phyloP scores from a whole-genome alignment of 192 early-diverging fungal genomes.

The Coemansia sp. region DNA sequence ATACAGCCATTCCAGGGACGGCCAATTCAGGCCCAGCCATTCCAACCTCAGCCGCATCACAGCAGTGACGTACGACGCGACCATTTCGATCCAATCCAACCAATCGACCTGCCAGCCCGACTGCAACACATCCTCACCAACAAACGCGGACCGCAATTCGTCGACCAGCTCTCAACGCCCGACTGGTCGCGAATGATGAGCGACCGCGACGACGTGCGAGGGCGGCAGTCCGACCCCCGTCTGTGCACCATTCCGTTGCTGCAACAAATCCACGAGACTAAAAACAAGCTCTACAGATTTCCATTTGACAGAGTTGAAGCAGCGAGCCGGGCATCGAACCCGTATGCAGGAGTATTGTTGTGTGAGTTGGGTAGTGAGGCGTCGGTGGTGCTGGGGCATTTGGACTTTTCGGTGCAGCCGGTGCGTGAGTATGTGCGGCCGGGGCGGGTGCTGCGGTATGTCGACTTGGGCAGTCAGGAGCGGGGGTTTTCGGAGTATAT shows the following conservation, averaged over 20 bases:
- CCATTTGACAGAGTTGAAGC: not conserved
- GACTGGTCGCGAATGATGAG: slow-evolving; percentile 49
- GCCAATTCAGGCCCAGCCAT: not conserved
- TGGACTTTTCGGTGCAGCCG: slow-evolving; percentile 22
- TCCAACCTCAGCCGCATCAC: not conserved
- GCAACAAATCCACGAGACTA: slow-evolving; percentile 8
- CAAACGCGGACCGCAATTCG: slow-evolving; percentile 10
- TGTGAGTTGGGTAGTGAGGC: slow-evolving; percentile 8
- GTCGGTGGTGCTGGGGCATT: slow-evolving; percentile 24
- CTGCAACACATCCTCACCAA: slow-evolving; percentile 6
- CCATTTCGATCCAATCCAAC: not conserved
- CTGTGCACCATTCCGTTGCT: slow-evolving; percentile 20
- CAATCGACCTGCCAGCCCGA: not conserved
- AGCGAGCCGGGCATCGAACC: not conserved
- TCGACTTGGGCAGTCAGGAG: slow-evolving; percentile 23
- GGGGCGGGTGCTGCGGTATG: slow-evolving; percentile 11
- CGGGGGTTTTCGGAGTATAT: slow-evolving; percentile 35
- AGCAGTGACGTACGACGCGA: not conserved
- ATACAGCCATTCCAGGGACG: not conserved
- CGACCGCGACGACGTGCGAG: slow-evolving; percentile 23
- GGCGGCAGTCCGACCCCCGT: slow-evolving; percentile 16
- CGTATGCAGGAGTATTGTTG: slow-evolving; percentile 18
- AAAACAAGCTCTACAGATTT: not conserved
- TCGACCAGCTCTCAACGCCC: slow-evolving; percentile 14
- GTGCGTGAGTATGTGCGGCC: slow-evolving; percentile 24